These are phyloP conservation scores for Tylopilus vinaceipallidus DNA, from an alignment of 768 basidiomycete species.

Conservation along the genomic window DNA sequence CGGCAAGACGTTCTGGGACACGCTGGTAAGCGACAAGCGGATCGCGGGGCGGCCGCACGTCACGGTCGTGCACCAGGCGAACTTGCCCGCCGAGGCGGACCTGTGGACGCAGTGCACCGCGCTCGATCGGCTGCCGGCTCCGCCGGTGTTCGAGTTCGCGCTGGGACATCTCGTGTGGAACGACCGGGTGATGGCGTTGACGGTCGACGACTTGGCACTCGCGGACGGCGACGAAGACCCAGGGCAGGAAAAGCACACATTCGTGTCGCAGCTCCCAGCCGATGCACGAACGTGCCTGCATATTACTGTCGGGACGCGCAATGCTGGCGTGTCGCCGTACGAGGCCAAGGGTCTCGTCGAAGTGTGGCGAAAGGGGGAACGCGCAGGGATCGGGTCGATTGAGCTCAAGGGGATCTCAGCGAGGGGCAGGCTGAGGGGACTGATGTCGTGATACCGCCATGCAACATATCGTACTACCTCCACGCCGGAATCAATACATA, in stretches of 20 bases:
- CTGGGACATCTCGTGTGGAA: conserved; percentile 73
- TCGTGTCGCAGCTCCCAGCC: conserved; percentile 46
- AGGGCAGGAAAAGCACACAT: conserved; percentile 41
- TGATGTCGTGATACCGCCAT: conserved; percentile 11
- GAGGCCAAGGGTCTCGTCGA: conserved; percentile 72
- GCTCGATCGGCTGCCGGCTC: conserved; percentile 19
- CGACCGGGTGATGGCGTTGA: conserved; percentile 74
- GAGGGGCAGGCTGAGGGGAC: conserved; percentile 33
- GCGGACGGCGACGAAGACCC: conserved; percentile 28
- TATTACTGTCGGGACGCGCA: conserved; percentile 80
- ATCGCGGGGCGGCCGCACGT: conserved; percentile 72
- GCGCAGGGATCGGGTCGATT: conserved; percentile 28
- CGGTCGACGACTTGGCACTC: conserved; percentile 57
- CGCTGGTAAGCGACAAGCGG: conserved; percentile 44
- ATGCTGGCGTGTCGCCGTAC: conserved; percentile 50
- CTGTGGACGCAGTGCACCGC: conserved; percentile 43
- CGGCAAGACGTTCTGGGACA: conserved; percentile 46
- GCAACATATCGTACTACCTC: too few relatives aligned
- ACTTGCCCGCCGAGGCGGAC: conserved; percentile 31
- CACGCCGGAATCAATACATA: too few relatives aligned
- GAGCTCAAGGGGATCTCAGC: conserved; percentile 26
- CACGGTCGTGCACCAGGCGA: conserved; percentile 76
- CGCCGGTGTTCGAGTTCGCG: conserved; percentile 59
- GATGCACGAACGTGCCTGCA: conserved; percentile 60
- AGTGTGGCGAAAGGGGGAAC: conserved; percentile 42